Base-by-base conservation (phyloP, 495 filamentous ascomycete species). In the Penicillium pancosmium region DNA sequence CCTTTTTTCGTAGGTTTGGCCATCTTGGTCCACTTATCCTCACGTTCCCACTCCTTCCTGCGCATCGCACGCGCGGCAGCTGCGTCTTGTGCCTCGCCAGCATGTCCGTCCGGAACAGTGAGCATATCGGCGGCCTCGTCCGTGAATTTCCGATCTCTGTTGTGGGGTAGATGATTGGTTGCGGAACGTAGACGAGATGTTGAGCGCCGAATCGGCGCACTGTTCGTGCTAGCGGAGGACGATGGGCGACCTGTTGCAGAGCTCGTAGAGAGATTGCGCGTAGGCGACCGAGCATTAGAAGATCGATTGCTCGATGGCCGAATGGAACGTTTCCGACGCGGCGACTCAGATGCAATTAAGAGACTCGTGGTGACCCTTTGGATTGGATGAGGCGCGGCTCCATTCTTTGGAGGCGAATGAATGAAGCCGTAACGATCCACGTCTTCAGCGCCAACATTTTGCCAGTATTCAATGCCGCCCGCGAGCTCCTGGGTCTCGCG, bases 21-120 rank as follows among this genome's bases (percentile, higher is more conserved):
- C 94, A 99, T 99, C 73, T 93, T 95, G 46, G 88, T 81, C 94
- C 94, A 99, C 66, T 99, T 99, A 65, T 96, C 92, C 41, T 95
- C 87, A 12, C 94, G 82, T 56, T 85, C 80, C 77, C 84, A 86
- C 70, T 98, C 94, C 66, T 92, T 94, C 65, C 84, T 84, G 64
- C 89, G 91, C 51, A 86, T 76, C 7, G 75, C 82, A 57, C 85
- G 83, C 16, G 82, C 76, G 3, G 74, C 73, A 56, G 80, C 83
- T n/a, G 82, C 82, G 36, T 78, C 72, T 38, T 66, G 54, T 9
- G 72, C 78, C 54, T 87, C 84, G 15, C 80, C 80, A 47, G 85
- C 78, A 49, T 85, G 78, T 13, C 88, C 87, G 9, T 84, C 84
- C 11, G 90, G 90, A 9, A 91, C 69, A 6, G 89, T 91, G 50